Evolutionary conservation across 2,329 filamentous ascomycete species (phyloP), one percentile per base, ranked within the genome.

Genomic region (Clonostachys rosea): DNA sequence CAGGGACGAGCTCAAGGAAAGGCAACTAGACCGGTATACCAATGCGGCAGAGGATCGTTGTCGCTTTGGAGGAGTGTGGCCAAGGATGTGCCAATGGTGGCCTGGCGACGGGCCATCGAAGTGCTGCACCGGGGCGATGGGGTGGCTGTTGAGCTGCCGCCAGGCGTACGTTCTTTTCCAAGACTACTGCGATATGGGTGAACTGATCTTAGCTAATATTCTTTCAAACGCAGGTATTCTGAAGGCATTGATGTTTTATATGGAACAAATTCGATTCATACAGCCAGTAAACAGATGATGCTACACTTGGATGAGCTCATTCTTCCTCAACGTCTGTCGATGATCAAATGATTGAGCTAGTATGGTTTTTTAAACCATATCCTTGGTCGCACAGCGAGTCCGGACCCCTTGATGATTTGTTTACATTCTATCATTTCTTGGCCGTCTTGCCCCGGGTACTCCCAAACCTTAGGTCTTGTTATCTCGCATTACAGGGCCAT

Each of bases 241-340:
- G 49, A 53, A 34, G 51, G 49, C 6, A 16, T 49, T n/a, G 47
- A 49, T 41, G 30, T 53, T 16, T 40, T 53, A 24, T 53, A 44
- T 18, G 16, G n/a, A 13, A 53, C 47, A 13, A 53, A 53, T 40
- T 46, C 40, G 5, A 45, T 51, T 39, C 47, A 47, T 47, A 39
- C 49, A 33, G 35, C 47, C 20, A 33, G 47, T 41, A 34, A 46
- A 18, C 30, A 39, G 17, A 33, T 49, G 18, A 34, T 49, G 11
- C 18, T 24, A 18, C 46, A 35, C 34, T 24, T 47, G 20, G 18
- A 40, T 9, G 18, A 47, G n/a, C 44, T 43, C 34, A 47, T 47
- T 34, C 46, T 47, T 6, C 46, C 46, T 35, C 20, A 12, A 11
- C 40, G 46, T 4, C 40, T 47, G 14, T 40, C 41, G 18, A 40